phyloP scores from a whole-genome alignment of 495 filamentous ascomycete genomes.

The Aspergillus asperescens region DNA sequence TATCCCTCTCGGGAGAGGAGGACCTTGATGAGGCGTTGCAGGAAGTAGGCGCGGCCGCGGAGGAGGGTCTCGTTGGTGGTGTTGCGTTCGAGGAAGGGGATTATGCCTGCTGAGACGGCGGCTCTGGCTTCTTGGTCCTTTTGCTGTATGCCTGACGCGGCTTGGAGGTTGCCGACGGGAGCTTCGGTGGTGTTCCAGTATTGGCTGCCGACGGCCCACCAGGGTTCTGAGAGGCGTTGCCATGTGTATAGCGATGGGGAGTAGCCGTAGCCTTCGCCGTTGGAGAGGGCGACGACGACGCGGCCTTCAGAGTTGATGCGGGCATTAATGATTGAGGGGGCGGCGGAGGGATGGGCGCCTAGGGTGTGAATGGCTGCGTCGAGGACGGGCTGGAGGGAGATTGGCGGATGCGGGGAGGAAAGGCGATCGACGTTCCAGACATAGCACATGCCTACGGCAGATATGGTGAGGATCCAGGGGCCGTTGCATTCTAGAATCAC shows the following conservation, averaged over 20 bases:
- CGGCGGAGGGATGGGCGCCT: conserved; percentile 62
- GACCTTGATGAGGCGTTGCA: conserved; percentile 84
- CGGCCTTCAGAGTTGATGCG: conserved; percentile 81
- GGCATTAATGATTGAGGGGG: conserved; percentile 80
- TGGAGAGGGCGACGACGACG: conserved; percentile 78
- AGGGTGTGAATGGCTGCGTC: conserved; percentile 74
- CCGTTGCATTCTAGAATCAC: conserved; percentile 88
- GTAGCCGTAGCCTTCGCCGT: conserved; percentile 91
- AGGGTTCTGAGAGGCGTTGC: conserved; percentile 89
- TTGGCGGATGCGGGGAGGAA: conserved; percentile 77
- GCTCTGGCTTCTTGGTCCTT: conserved; percentile 44
- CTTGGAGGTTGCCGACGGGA: conserved; percentile 69
- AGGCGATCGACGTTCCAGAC: conserved; percentile 91
- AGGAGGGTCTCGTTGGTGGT: conserved; percentile 91
- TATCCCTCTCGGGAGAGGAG: conserved; percentile 82
- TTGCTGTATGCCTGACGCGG: conserved; percentile 50
- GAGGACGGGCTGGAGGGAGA: conserved; percentile 84
- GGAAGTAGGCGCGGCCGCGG: conserved; percentile 79
- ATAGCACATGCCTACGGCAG: conserved; percentile 81
- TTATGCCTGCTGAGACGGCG: conserved; percentile 82
- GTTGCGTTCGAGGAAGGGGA: conserved; percentile 86
- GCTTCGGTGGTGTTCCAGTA: conserved; percentile 97
- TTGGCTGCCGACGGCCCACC: conserved; percentile 97
- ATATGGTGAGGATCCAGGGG: conserved; percentile 83
- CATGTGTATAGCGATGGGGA: conserved; percentile 77